phyloP scores from a whole-genome alignment of 169 alveolate species.

The Cryptosporidium ryanae region DNA sequence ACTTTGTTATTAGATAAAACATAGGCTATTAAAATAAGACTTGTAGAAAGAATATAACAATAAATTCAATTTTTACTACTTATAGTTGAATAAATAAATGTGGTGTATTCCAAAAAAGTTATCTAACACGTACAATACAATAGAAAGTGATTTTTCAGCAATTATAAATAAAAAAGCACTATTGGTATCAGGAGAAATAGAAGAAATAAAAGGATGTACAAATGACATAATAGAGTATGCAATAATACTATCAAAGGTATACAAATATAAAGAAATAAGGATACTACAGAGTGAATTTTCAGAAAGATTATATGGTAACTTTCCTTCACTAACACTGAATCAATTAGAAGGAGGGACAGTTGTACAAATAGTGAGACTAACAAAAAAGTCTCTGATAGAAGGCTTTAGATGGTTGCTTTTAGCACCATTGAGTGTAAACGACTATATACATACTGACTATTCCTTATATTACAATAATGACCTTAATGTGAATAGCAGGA shows the following conservation, averaged over 20 bases:
- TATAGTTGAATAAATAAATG: constrained; percentile 9
- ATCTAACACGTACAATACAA: not conserved
- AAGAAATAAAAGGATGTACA: constrained; percentile 53
- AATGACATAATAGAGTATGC: constrained; percentile 67
- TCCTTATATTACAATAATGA: not conserved
- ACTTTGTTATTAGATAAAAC: too few species aligned
- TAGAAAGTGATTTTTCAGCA: not conserved
- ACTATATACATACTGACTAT: not conserved
- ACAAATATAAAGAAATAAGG: constrained; percentile 51
- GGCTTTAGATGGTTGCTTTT: constrained; percentile 64
- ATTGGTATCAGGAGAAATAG: constrained; percentile 54
- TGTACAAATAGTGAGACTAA: constrained; percentile 27
- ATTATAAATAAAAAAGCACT: constrained; percentile 36
- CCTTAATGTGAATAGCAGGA: not conserved
- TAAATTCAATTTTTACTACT: too few species aligned
- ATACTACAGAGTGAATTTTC: constrained; percentile 41
- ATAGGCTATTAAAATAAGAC: too few species aligned
- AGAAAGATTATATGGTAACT: constrained; percentile 47
- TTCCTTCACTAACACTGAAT: constrained; percentile 23
- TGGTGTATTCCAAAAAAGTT: constrained; percentile 11
- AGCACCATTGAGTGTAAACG: not conserved
- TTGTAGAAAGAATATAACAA: too few species aligned
- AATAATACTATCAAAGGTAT: constrained; percentile 36
- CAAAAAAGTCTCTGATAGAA: constrained; percentile 58
- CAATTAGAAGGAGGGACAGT: constrained; percentile 48